Base-by-base conservation (phyloP, 2,329 filamentous ascomycete genomes). In the Calcarisporium arbuscula region DNA sequence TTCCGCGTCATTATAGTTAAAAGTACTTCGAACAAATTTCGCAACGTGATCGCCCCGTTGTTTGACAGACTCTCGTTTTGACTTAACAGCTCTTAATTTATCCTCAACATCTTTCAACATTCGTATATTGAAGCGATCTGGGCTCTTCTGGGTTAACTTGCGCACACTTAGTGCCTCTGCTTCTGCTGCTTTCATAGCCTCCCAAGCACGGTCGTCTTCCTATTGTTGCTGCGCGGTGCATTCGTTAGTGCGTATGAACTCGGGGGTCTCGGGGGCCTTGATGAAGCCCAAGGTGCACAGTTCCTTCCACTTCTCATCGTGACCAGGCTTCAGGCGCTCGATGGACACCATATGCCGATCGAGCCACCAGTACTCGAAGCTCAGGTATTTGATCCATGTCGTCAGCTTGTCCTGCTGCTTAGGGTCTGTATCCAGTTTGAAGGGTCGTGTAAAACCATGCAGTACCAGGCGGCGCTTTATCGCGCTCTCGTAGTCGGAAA, bases 341-440 rank as follows among this genome's bases (percentile, higher is more conserved):
- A 52, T 27, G 26, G 28, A 21, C 11, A 28, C 36, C n/a, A 34
- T 38, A 30, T 51, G 49, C 20, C 32, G 29, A 26, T 47, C 44
- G n/a, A 46, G 36, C 41, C 46, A 47, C 45, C 41, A 46, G 38
- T 50, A 45, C 38, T 54, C 43, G 34, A 44, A 61, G 28, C 36
- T 42, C 16, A 62, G 50, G 42, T 56, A 62, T 39, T 62, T 57
- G 35, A 60, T 57, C 58, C 56, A 61, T 9, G 49, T 58, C 19
- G 53, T 48, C 27, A 59, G 35, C 30, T 49, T 45, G 33, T 56
- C 51, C 33, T 61, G 51, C 7, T 42, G 40, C 31, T 40, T 41
- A 2, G 47, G 48, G 32, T 57, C 50, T 29, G 54, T 31, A 26
- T 50, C 22, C 19, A 61, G 42, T 27, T 56, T 30, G 37, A 60